These are phyloP conservation scores for Actinomortierella wolfii DNA, from an alignment of 371 early-diverging fungal genomes.

Conservation along the genomic window DNA sequence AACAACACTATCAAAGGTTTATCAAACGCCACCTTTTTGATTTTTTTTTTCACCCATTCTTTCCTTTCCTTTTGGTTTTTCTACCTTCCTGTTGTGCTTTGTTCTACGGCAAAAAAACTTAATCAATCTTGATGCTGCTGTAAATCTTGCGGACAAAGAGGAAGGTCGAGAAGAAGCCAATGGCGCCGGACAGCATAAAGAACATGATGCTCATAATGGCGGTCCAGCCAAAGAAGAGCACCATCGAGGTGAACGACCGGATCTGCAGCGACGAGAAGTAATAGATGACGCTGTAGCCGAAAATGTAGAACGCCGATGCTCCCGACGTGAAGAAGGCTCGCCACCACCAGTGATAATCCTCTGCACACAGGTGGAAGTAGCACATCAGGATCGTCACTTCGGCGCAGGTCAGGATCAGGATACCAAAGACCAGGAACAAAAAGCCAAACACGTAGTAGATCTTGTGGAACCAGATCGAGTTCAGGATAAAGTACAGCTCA, in stretches of 20 bases:
- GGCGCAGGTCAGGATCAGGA: slow-evolving; percentile 79
- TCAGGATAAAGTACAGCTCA: slow-evolving; percentile 86
- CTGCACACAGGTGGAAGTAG: slow-evolving; percentile 91
- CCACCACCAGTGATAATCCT: slow-evolving; percentile 97
- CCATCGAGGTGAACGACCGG: slow-evolving; percentile 72
- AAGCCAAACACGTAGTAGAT: slow-evolving; percentile 92
- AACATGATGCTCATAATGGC: slow-evolving; percentile 76
- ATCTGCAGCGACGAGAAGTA: slow-evolving; percentile 77
- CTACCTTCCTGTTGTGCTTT: too few relatives aligned
- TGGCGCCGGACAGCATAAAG: slow-evolving; percentile 79
- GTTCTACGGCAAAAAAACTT: too few relatives aligned
- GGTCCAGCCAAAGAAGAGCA: slow-evolving; percentile 94
- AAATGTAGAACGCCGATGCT: slow-evolving; percentile 86
- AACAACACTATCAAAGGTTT: too few relatives aligned
- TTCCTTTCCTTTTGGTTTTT: too few relatives aligned
- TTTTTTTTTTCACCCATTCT: too few relatives aligned
- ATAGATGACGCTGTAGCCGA: slow-evolving; percentile 83
- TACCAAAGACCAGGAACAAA: slow-evolving; percentile 79
- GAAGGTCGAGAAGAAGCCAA: slow-evolving; percentile 79
- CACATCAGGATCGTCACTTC: slow-evolving; percentile 87
- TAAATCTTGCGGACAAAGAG: slow-evolving; percentile 76
- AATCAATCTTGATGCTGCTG: slow-evolving; percentile 76
- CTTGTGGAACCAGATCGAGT: slow-evolving; percentile 81
- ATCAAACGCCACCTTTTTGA: too few relatives aligned
- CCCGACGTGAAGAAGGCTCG: slow-evolving; percentile 90